Base-by-base conservation (phyloP, 2,329 filamentous ascomycete species). In the Teratosphaeria epicoccoides region DNA sequence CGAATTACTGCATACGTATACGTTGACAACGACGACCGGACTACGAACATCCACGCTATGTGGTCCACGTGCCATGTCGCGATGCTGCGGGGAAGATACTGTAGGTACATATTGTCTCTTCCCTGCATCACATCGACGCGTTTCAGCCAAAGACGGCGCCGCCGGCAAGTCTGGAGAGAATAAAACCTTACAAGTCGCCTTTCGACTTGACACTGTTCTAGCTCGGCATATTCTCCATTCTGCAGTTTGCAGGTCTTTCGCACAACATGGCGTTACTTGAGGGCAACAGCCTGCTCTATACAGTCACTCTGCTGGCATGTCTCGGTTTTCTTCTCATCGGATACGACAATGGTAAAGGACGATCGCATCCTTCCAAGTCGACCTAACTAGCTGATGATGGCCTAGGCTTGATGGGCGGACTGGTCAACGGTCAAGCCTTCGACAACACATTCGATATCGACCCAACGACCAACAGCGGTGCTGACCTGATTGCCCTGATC, bases 311-410 rank as follows among this genome's bases (percentile, higher is more conserved):
- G 6, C 59, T 76, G 55, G 73, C 73, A 0, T 75, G 70, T 25
- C 55, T 76, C 37, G 71, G 73, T 0, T 76, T 76, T 52, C 66
- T 76, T 57, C 65, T 76, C 29, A 75, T 76, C 43, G 74, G 74
- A 20, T 75, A 67, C 53, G 72, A 74, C 53, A 74, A 75, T 65
- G 44, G 72, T 74, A 2, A 70, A 73, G 70, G 70, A 69, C 53
- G 33, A 20, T 63, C 48, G 11, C 54, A 44, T 4, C 22, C 10
- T 10, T 26, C 6, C 25, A 33, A 12, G 3, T 7, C 6, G 22
- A 11, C 24, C 11, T 14, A 22, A 24, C n/a, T 17, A 17, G 33
- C 33, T 40, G 33, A 40, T 17, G n/a, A 20, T 6, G 5, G 14
- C 33, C 9, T 17, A 40, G 33, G 33, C 33, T 28, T 55, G 24